These are phyloP conservation scores for Iodosphaeria phyllophila DNA, from an alignment of 2,329 filamentous ascomycete genomes.

Conservation along the genomic window DNA sequence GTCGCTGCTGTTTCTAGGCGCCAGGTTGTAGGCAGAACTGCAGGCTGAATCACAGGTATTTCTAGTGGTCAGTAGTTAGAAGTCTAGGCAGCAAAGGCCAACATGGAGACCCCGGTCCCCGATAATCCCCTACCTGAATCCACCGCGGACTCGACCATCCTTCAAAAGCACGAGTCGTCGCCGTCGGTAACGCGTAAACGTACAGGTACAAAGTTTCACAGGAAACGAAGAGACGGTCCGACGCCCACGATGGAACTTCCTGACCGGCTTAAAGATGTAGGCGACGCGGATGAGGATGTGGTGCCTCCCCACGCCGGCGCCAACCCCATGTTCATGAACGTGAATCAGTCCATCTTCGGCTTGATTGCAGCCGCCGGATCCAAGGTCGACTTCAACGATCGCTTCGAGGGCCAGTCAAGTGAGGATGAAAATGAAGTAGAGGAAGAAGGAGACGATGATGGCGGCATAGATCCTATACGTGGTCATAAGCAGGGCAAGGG, in stretches of 20 bases:
- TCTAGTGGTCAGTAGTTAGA: too few species aligned
- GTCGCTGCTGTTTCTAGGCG: too few species aligned
- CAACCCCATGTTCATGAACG: constrained; percentile 40
- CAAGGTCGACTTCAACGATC: constrained; percentile 60
- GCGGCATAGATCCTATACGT: constrained; percentile 10
- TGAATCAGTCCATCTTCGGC: constrained; percentile 90
- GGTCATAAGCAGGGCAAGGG: constrained; percentile 1
- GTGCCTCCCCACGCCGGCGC: constrained; percentile 22
- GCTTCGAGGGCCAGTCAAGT: constrained; percentile 63
- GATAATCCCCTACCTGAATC: too few species aligned
- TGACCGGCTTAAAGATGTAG: constrained; percentile 28
- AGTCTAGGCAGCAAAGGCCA: too few species aligned
- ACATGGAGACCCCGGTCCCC: too few species aligned
- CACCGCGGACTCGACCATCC: too few species aligned
- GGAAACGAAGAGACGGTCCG: constrained; percentile 20
- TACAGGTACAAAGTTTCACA: constrained; percentile 24
- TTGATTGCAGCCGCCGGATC: constrained; percentile 81
- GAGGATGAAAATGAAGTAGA: too few species aligned
- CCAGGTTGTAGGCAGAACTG: too few species aligned
- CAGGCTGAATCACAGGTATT: too few species aligned
- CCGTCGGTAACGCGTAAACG: constrained; percentile 17
- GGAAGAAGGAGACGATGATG: too few species aligned
- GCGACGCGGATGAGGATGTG: constrained; percentile 30
- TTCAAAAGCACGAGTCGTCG: constrained; percentile 16
- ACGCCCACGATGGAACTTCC: constrained; percentile 29